Evolutionary conservation across 202 grass and related monocot genomes (phyloP).

Genomic region (Zoysia matrella): DNA sequence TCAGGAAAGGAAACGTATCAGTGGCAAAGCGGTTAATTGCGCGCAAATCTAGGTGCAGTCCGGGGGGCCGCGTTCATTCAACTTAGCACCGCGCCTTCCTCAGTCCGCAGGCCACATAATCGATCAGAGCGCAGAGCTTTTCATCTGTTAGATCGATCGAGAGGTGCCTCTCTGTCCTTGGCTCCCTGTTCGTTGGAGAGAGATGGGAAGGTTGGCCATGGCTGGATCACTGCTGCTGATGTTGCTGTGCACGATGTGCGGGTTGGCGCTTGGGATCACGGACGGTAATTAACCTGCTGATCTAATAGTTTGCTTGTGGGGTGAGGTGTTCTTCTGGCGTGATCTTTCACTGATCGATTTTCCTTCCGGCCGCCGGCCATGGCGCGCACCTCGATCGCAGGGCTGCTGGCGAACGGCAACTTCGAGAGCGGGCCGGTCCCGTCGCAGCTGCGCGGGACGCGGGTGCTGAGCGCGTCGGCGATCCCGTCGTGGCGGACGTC

Average conservation of each 20-base stretch:
- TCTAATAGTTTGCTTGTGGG: background rate
- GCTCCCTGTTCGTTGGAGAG: background rate
- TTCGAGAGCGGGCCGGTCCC: constrained; percentile 65
- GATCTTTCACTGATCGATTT: no score
- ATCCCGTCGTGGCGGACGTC: constrained; percentile 68
- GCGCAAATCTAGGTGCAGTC: constrained; percentile 4
- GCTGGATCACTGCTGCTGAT: constrained; percentile 37
- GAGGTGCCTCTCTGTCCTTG: background rate
- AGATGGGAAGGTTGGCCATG: constrained; percentile 45
- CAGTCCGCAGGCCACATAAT: constrained; percentile 3
- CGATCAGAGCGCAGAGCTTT: background rate
- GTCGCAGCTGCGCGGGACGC: constrained; percentile 66
- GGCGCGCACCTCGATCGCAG: constrained; percentile 29
- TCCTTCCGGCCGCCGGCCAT: no score
- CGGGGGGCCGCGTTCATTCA: constrained; percentile 28
- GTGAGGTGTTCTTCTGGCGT: no score
- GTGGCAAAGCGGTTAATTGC: constrained; percentile 28
- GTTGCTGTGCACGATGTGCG: constrained; percentile 43
- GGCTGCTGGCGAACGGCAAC: constrained; percentile 82
- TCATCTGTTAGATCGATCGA: constrained; percentile 19
- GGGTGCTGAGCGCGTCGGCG: constrained; percentile 52
- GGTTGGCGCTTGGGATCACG: constrained; percentile 40
- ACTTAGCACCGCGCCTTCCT: constrained; percentile 2
- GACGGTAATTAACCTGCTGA: constrained; percentile 49
- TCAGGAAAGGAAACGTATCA: background rate